Evolutionary conservation across 208 protist species (phyloP), one percentile per base, ranked within the genome.

Genomic region (Phytomonas francai): DNA sequence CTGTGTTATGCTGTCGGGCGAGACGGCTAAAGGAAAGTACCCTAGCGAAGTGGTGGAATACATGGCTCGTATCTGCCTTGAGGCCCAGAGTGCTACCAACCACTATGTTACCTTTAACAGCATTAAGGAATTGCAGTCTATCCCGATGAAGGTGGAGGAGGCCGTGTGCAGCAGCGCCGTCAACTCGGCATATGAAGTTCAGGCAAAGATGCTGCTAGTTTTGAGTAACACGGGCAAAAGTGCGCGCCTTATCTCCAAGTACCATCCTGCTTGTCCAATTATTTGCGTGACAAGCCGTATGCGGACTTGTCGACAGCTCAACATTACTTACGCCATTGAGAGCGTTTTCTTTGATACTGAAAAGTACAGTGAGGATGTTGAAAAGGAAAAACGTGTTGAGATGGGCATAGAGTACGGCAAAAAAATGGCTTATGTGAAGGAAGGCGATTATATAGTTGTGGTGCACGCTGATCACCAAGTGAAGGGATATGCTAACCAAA

Each of bases 1-100:
- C 87, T 97, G 91, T 80, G 98, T 99, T 34, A 99, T 99, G 98
- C 88, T 99, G 12, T 98, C 91, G 27, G 98, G 98, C 68, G 98
- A 99, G 81, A 99, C 98, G 56, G 98, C 98, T 8, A 98, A 98
- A 71, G 97, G 98, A 39, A 82, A 94, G 54, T 99, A 98, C 78
- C 97, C 97, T 36, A 84, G 95, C 63, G 96, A 97, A 70, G 90
- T 98, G 34, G 97, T 99, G 2, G 68, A 89, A 72, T 97, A 96
- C 72, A 99, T 99, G 97, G 80, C 84, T 0, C 85, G 87, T 51
- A 98, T 99, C 71, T 93, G 88, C 77, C 65, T 91, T 0, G 86
- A 93, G 77, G 89, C 87, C 32, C 91, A 97, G 68, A 88, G 81
- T 63, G 88, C 88, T 22, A 84, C 82, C 16, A 88, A 91, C 70